Percentiles rank a stretch among this genome's conserved stretches.
phyloP scores from a whole-genome alignment of 1,284 basidiomycete genomes.

The Ceratobasidium sp. region DNA sequence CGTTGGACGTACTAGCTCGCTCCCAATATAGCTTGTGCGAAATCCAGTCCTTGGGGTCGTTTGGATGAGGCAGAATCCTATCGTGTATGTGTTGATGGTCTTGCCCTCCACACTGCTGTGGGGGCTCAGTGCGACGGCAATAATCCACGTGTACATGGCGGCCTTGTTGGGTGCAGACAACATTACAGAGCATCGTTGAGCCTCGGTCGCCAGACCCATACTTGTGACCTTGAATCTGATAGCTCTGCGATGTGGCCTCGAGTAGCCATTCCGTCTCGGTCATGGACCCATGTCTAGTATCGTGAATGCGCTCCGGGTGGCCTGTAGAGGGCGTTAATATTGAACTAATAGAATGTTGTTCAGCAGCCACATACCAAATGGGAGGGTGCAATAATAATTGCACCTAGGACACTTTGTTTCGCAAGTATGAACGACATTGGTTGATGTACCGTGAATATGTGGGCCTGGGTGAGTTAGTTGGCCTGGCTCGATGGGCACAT shows the following conservation, averaged over 20 bases:
- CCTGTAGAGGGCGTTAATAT: constrained; percentile 49
- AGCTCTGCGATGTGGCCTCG: constrained; percentile 56
- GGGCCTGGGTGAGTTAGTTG: constrained; percentile 53
- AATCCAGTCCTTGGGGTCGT: constrained; percentile 61
- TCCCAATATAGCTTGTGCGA: constrained; percentile 65
- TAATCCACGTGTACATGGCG: constrained; percentile 63
- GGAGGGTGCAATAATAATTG: constrained; percentile 64
- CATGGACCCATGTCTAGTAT: constrained; percentile 70
- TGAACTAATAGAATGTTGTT: no score
- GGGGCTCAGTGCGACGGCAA: constrained; percentile 54
- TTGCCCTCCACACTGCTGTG: constrained; percentile 52
- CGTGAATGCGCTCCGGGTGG: constrained; percentile 65
- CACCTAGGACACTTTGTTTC: constrained; percentile 60
- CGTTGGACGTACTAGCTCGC: constrained; percentile 46
- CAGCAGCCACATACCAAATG: constrained; percentile 52
- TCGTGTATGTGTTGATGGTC: constrained; percentile 58
- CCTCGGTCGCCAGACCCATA: constrained; percentile 64
- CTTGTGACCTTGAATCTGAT: constrained; percentile 61
- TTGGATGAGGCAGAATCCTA: constrained; percentile 56
- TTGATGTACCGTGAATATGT: constrained; percentile 58
- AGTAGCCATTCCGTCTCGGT: constrained; percentile 61
- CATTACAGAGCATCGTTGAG: constrained; percentile 67
- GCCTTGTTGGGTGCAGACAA: constrained; percentile 61
- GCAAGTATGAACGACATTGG: constrained; percentile 58
- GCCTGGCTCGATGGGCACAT: constrained; percentile 56